These are phyloP conservation scores for Ustilago vetiveriae DNA, from an alignment of 1,284 basidiomycete genomes.

Conservation along the genomic window DNA sequence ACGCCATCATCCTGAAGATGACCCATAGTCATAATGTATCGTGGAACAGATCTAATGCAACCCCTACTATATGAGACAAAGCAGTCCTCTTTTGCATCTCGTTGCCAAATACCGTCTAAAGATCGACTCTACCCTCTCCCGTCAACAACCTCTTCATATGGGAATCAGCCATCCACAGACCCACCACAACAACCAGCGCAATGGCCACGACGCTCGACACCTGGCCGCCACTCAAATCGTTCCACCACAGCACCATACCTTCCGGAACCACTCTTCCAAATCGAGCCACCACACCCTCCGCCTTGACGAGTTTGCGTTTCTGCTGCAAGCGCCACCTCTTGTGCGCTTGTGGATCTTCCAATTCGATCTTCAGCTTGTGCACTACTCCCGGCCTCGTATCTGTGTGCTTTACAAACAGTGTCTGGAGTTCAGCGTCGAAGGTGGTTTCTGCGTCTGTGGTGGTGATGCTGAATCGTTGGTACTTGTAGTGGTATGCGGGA, in stretches of 20 bases:
- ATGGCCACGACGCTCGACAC: slow-evolving; percentile 14
- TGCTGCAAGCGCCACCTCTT: slow-evolving; percentile 8
- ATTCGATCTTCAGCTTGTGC: slow-evolving; percentile 44
- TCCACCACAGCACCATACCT: slow-evolving; percentile 21
- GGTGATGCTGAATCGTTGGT: slow-evolving; percentile 28
- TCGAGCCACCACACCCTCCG: slow-evolving; percentile 4
- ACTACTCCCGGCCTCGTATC: slow-evolving; percentile 24
- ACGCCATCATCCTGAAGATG: too few species aligned
- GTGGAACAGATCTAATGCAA: too few species aligned
- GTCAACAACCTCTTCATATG: slow-evolving; percentile 22
- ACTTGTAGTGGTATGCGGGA: slow-evolving; percentile 46
- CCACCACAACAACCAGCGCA: slow-evolving; percentile 11
- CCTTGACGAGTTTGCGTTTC: slow-evolving; percentile 5
- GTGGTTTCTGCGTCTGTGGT: slow-evolving; percentile 33
- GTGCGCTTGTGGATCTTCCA: slow-evolving; percentile 16
- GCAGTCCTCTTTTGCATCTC: not conserved
- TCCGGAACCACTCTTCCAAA: slow-evolving; percentile 14
- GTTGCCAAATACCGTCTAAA: too few species aligned
- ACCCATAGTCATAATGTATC: too few species aligned
- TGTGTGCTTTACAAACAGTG: slow-evolving; percentile 45
- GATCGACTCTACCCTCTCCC: not conserved
- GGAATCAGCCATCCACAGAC: slow-evolving; percentile 17
- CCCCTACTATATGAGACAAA: too few species aligned
- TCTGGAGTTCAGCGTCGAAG: slow-evolving; percentile 44
- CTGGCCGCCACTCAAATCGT: slow-evolving; percentile 17